Conservation (phyloP, 169 alveolate species). For the Plasmodium gonderi region DNA sequence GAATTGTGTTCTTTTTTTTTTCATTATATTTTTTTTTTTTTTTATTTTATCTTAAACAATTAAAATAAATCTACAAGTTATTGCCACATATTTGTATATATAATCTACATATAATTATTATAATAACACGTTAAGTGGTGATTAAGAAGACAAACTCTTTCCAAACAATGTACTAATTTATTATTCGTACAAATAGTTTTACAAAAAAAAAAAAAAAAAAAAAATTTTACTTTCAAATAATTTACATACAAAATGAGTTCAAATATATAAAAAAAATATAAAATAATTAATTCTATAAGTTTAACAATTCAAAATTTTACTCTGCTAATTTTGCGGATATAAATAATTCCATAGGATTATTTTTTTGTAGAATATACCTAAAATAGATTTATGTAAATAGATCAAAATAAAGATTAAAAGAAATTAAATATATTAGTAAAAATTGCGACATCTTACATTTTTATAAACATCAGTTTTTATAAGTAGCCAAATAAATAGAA, state of each 20-base stretch:
- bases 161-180: not conserved
- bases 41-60: not conserved
- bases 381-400: not conserved
- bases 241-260: not conserved
- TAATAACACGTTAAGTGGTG: not conserved
- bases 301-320: not conserved
- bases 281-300: not conserved
- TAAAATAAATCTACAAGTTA: not conserved
- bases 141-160: not conserved
- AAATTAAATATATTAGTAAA: not conserved
- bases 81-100: not conserved
- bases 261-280: not conserved
- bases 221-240: not conserved
- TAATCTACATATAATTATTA: not conserved
- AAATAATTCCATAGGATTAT: not conserved
- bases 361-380: not conserved
- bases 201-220: not conserved
- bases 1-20: not conserved
- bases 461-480: not conserved
- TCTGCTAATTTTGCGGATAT: not conserved
- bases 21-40: not conserved
- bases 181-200: not conserved
- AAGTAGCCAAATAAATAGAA: not conserved
- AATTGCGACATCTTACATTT: not conserved
- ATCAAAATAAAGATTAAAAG: not conserved